Evolutionary conservation across 192 early-diverging fungal genomes (phyloP).

Genomic region (Chytriomyces sp.): DNA sequence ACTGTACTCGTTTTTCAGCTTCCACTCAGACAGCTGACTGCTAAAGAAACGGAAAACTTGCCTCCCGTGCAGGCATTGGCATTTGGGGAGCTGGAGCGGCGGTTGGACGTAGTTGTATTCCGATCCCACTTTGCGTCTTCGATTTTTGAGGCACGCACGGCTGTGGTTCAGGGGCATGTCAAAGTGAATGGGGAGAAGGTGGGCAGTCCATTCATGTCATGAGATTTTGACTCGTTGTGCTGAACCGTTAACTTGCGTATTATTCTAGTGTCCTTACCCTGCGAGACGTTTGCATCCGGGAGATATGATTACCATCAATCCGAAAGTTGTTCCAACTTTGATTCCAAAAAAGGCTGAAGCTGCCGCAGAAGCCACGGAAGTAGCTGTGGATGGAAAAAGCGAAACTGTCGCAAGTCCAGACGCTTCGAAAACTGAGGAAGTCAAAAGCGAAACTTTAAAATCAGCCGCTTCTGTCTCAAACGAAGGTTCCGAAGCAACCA

Average conservation of each 20-base stretch:
- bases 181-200: constrained; percentile 82
- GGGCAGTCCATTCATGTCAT: not conserved
- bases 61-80: constrained; percentile 64
- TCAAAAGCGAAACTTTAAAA: not conserved
- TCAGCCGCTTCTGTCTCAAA: not conserved
- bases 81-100: constrained; percentile 87
- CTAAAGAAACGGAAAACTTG: not conserved
- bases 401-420: not conserved
- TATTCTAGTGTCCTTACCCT: constrained; percentile 67
- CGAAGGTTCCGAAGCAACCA: not conserved
- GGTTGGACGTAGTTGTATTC: constrained; percentile 93
- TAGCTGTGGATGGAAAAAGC: not conserved
- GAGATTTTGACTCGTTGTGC: not conserved
- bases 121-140: constrained; percentile 87
- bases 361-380: not conserved
- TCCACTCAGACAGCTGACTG: not conserved
- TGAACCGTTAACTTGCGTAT: not conserved
- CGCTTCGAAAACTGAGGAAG: not conserved
- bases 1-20: not conserved
- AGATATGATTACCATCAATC: constrained; percentile 86
- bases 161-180: constrained; percentile 86
- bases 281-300: constrained; percentile 86
- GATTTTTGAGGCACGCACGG: constrained; percentile 82
- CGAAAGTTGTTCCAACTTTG: constrained; percentile 66
- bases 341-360: not conserved